Evolutionary conservation across 352 stramenopile genomes (phyloP).

Genomic region (Pythium plurisporium): DNA sequence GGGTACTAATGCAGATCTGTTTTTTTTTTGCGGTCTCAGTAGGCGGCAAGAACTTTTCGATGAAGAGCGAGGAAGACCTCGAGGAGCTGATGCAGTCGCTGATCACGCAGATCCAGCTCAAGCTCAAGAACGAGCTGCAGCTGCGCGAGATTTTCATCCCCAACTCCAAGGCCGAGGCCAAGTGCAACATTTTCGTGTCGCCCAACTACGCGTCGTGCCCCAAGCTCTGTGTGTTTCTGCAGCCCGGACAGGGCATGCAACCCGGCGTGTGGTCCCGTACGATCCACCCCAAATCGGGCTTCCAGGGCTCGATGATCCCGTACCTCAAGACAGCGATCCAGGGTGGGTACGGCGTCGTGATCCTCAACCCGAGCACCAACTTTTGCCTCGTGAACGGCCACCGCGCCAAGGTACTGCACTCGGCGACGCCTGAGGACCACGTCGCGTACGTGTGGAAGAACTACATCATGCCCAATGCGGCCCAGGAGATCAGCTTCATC

Average conservation of each 20-base stretch:
- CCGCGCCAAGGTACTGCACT: constrained; percentile 79
- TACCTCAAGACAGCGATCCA: constrained; percentile 86
- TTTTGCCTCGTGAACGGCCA: constrained; percentile 74
- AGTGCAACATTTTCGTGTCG: constrained; percentile 85
- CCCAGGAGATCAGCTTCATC: constrained; percentile 84
- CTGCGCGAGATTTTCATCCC: constrained; percentile 86
- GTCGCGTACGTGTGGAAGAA: constrained; percentile 85
- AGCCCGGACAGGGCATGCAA: constrained; percentile 58
- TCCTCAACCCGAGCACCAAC: constrained; percentile 85
- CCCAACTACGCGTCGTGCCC: constrained; percentile 74
- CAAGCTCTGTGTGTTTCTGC: constrained; percentile 81
- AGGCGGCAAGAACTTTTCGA: constrained; percentile 64
- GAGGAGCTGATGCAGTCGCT: constrained; percentile 84
- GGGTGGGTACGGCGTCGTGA: constrained; percentile 73
- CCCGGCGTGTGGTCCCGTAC: constrained; percentile 67
- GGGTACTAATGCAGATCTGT: neutral
- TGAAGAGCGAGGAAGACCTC: constrained; percentile 79
- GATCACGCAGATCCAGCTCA: constrained; percentile 78
- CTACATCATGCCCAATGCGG: constrained; percentile 76
- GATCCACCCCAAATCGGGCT: constrained; percentile 76
- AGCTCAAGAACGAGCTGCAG: constrained; percentile 81
- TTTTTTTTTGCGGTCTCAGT: too few species aligned
- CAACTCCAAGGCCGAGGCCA: constrained; percentile 82
- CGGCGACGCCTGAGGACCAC: constrained; percentile 67
- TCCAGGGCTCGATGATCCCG: constrained; percentile 85